Percentiles rank a stretch among this genome's conserved stretches.
These are phyloP conservation scores for Pseudozyma thailandica DNA, from an alignment of 1,284 basidiomycete species.

Conservation along the genomic window DNA sequence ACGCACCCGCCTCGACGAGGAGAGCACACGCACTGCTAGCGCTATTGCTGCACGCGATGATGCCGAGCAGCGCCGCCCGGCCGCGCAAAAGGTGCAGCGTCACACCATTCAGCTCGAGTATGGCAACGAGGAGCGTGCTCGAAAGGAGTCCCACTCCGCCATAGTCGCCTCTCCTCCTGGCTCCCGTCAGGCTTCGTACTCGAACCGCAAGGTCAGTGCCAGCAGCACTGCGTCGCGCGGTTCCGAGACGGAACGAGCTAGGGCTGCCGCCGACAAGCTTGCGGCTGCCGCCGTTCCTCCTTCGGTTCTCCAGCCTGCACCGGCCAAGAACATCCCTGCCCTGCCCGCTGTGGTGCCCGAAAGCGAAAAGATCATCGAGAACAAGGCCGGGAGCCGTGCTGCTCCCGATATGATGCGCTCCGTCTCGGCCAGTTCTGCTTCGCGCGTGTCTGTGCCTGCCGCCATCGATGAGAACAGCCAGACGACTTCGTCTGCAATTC, in stretches of 20 bases:
- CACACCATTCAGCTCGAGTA: constrained; percentile 66
- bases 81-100: constrained; percentile 58
- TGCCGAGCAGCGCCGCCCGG: constrained; percentile 27
- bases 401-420: constrained; percentile 41
- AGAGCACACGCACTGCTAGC: neutral
- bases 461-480: constrained; percentile 35
- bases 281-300: constrained; percentile 33
- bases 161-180: constrained; percentile 14
- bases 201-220: constrained; percentile 33
- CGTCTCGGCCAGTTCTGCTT: constrained; percentile 33
- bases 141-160: constrained; percentile 28
- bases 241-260: constrained; percentile 25
- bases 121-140: constrained; percentile 37
- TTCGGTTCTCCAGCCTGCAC: constrained; percentile 34
- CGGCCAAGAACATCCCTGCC: constrained; percentile 22
- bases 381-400: constrained; percentile 11
- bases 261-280: constrained; percentile 40
- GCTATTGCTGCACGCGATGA: constrained; percentile 5
- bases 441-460: constrained; percentile 39
- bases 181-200: constrained; percentile 30
- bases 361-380: constrained; percentile 25
- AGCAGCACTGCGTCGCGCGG: constrained; percentile 25
- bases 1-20: constrained; percentile 45
- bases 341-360: constrained; percentile 30
- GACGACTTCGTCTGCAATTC: constrained; percentile 1